Percentiles rank a stretch among this genome's conserved stretches.
Conservation (phyloP, 1,284 basidiomycete species). For the Ustilago nuda region DNA sequence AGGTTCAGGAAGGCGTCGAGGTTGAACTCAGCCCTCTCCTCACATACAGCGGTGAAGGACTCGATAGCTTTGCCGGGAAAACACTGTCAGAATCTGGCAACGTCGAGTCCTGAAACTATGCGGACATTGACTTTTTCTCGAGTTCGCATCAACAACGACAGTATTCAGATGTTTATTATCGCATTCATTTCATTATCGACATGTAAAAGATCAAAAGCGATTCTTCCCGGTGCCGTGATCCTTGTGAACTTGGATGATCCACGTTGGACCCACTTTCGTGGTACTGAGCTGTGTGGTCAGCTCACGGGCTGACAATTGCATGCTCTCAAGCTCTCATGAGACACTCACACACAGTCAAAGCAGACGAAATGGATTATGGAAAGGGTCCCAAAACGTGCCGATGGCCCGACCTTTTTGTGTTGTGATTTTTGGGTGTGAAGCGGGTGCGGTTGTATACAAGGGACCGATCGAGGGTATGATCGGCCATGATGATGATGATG, state of each 20-base stretch:
- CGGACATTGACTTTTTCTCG: no score
- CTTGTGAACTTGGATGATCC: no score
- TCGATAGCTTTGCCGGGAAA: conserved; percentile 83
- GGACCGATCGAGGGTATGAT: conserved; percentile 1
- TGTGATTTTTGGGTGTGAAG: conserved; percentile 25
- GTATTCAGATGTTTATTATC: background rate
- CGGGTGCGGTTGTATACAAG: conserved; percentile 37
- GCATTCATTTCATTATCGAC: background rate
- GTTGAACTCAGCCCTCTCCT: conserved; percentile 91
- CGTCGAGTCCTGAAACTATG: conserved; percentile 30
- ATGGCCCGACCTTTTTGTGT: conserved; percentile 47
- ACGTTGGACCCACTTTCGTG: no score
- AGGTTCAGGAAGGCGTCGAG: conserved; percentile 78
- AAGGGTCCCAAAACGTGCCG: conserved; percentile 43
- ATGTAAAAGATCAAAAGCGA: background rate
- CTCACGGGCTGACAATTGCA: background rate
- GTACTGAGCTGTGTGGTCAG: no score
- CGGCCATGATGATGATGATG: conserved; percentile 18
- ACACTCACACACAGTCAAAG: background rate
- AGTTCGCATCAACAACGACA: background rate
- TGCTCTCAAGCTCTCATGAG: background rate
- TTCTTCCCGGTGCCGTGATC: no score
- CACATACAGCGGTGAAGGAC: conserved; percentile 90
- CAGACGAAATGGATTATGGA: conserved; percentile 4
- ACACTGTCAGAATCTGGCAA: conserved; percentile 72